Evolutionary conservation across 345 rosid species (phyloP).

Genomic region (Salix arbutifolia): DNA sequence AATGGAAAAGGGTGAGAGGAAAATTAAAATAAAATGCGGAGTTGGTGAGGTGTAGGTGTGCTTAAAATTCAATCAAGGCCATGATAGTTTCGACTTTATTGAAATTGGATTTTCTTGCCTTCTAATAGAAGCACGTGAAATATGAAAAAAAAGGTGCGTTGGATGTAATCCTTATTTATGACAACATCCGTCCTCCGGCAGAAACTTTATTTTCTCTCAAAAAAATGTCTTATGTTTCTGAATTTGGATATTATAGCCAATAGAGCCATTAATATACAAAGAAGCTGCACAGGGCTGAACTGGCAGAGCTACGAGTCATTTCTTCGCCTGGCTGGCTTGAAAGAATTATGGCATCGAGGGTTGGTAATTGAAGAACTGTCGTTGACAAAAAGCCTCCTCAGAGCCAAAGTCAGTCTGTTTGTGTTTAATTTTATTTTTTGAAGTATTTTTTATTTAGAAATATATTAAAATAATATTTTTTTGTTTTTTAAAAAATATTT

Average conservation of each 20-base stretch:
- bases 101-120: background rate
- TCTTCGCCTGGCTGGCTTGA: background rate
- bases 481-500: too few relatives aligned
- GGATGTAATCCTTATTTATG: background rate
- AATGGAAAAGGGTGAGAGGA: too few relatives aligned
- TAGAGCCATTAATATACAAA: background rate
- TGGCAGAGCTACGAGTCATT: background rate
- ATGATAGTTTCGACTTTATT: background rate
- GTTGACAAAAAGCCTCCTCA: too few relatives aligned
- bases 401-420: background rate
- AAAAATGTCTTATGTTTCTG: too few relatives aligned
- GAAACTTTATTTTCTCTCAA: too few relatives aligned
- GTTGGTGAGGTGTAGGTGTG: too few relatives aligned
- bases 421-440: too few relatives aligned
- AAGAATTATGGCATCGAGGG: background rate
- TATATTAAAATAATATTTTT: too few relatives aligned
- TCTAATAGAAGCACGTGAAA: background rate
- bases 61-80: background rate
- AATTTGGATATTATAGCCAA: too few relatives aligned
- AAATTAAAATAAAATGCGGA: too few relatives aligned
- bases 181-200: background rate
- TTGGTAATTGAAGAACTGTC: background rate
- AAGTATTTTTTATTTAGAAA: too few relatives aligned
- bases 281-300: background rate
- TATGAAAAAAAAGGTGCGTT: background rate